Evolutionary conservation across 148 eudicot genomes (phyloP).

Genomic region (Beta vulgaris): DNA sequence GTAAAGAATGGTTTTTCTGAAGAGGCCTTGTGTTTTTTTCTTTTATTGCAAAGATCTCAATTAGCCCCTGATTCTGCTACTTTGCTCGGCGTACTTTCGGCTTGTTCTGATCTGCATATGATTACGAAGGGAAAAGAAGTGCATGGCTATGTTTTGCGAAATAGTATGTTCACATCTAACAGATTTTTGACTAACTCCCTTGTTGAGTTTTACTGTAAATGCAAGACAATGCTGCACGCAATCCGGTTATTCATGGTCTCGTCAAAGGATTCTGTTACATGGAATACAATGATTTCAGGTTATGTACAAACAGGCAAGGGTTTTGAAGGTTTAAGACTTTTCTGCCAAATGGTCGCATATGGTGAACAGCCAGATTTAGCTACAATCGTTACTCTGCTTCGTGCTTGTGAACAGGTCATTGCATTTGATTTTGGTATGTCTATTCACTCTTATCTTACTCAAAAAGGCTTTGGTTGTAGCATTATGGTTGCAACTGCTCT

Average conservation of each 20-base stretch:
- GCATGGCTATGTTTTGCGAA: slow-evolving; percentile 14
- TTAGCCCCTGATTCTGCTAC: slow-evolving; percentile 25
- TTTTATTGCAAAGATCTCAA: slow-evolving; percentile 13
- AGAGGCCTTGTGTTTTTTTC: slow-evolving; percentile 12
- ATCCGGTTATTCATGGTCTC: slow-evolving; percentile 23
- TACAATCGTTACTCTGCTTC: slow-evolving; percentile 31
- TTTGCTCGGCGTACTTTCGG: slow-evolving; percentile 29
- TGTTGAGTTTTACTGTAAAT: slow-evolving; percentile 28
- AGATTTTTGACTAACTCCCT: slow-evolving; percentile 20
- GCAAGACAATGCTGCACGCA: slow-evolving; percentile 29
- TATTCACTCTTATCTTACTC: slow-evolving; percentile 26
- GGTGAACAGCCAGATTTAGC: slow-evolving; percentile 35
- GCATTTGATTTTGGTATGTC: slow-evolving; percentile 37
- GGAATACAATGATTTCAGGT: slow-evolving; percentile 39
- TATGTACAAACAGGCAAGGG: slow-evolving; percentile 27
- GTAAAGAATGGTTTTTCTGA: slow-evolving; percentile 27
- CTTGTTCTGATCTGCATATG: slow-evolving; percentile 21
- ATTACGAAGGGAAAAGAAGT: slow-evolving; percentile 17
- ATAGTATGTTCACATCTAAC: background rate
- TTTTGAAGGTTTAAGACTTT: slow-evolving; percentile 36
- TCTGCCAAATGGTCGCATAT: slow-evolving; percentile 30
- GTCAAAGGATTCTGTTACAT: slow-evolving; percentile 36
- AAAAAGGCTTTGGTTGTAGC: slow-evolving; percentile 32
- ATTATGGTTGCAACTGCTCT: slow-evolving; percentile 40
- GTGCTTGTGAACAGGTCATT: slow-evolving; percentile 36